Evolutionary conservation across 352 stramenopile species (phyloP).

Genomic region (Phytophthora colocasiae): DNA sequence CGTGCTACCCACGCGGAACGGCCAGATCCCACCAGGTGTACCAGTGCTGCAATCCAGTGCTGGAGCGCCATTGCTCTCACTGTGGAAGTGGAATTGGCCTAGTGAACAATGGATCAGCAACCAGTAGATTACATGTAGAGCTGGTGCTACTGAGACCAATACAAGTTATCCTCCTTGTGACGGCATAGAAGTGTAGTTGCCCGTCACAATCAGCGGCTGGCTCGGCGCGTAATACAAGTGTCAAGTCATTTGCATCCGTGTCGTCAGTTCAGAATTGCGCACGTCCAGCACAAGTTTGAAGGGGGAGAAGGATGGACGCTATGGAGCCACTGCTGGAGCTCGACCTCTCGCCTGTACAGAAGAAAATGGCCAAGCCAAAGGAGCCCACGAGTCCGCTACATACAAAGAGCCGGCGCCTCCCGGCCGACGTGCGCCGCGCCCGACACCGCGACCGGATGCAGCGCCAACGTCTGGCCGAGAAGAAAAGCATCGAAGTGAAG

Average conservation of each 20-base stretch:
- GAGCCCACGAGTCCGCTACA: neutral
- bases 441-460: slow-evolving; percentile 54
- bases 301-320: neutral
- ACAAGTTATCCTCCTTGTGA: too few relatives aligned
- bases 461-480: slow-evolving; percentile 44
- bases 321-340: slow-evolving; percentile 21
- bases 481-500: slow-evolving; percentile 47
- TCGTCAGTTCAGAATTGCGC: slow-evolving; percentile 21
- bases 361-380: slow-evolving; percentile 30
- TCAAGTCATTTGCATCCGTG: slow-evolving; percentile 6
- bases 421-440: slow-evolving; percentile 34
- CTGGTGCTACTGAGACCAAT: too few relatives aligned
- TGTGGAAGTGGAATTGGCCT: slow-evolving; percentile 43
- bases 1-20: slow-evolving; percentile 33
- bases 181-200: slow-evolving; percentile 13
- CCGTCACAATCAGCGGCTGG: slow-evolving; percentile 16
- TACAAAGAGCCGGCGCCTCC: slow-evolving; percentile 22
- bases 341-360: slow-evolving; percentile 30
- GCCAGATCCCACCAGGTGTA: slow-evolving; percentile 36
- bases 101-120: slow-evolving; percentile 24
- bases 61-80: slow-evolving; percentile 26
- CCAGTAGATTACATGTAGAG: slow-evolving; percentile 13
- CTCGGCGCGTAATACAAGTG: slow-evolving; percentile 16
- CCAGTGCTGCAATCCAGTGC: slow-evolving; percentile 23
- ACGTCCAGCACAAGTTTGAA: slow-evolving; percentile 6